A percentile compares a stretch with the other conserved stretches of the same genome.
Conservation (phyloP, 306 rosid genomes). For the Dryas octopetala region DNA sequence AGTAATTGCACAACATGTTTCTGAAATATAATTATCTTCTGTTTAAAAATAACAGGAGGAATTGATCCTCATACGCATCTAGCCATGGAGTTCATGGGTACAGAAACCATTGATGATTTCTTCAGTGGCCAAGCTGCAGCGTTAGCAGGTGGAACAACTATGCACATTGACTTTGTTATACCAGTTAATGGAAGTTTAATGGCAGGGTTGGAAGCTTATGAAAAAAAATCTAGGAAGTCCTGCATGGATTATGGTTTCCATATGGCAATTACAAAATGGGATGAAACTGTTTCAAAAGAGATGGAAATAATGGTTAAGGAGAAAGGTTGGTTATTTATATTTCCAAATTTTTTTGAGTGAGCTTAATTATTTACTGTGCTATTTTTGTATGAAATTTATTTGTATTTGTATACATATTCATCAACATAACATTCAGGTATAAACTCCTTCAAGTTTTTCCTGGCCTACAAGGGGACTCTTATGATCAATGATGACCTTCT, state of each 20-base stretch:
- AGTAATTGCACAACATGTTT: constrained; percentile 3
- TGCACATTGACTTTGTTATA: constrained; percentile 91
- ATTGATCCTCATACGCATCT: constrained; percentile 97
- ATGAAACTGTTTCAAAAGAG: constrained; percentile 70
- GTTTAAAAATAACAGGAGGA: constrained; percentile 63
- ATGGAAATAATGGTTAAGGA: constrained; percentile 87
- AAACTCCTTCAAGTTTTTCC: constrained; percentile 92
- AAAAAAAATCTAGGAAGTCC: constrained; percentile 67
- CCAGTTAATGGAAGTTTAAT: constrained; percentile 70
- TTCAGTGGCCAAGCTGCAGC: constrained; percentile 98
- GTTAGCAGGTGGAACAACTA: constrained; percentile 96
- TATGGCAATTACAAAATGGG: constrained; percentile 97
- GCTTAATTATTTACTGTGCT: neutral
- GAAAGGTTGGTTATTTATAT: constrained; percentile 56
- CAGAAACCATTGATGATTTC: constrained; percentile 70
- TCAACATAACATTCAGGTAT: constrained; percentile 52
- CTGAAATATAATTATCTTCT: constrained; percentile 25
- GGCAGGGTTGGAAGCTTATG: constrained; percentile 77
- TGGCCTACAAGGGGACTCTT: constrained; percentile 87
- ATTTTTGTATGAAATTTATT: constrained; percentile 9
- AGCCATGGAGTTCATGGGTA: constrained; percentile 63
- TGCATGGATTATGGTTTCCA: constrained; percentile 98
- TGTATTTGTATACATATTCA: neutral
- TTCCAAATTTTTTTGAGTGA: constrained; percentile 18
- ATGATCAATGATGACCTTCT: constrained; percentile 88